Evolutionary conservation across 352 stramenopile species (phyloP).

Genomic region (Pythium monospermum): DNA sequence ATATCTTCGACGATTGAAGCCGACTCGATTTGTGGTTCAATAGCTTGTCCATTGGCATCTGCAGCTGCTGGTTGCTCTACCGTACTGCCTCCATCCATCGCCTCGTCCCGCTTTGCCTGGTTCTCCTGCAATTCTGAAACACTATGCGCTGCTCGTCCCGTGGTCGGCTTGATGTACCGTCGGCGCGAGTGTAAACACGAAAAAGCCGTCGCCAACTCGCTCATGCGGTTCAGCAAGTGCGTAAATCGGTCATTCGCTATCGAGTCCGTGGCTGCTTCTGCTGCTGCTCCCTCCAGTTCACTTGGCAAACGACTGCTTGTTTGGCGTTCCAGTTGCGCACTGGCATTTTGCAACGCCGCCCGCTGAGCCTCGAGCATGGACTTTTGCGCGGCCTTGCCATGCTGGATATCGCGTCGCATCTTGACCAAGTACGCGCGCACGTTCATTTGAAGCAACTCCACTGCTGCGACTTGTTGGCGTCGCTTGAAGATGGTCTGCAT

Average conservation of each 20-base stretch:
- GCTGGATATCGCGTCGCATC: slow-evolving; percentile 14
- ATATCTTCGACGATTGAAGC: not conserved
- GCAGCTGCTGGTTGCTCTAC: not conserved
- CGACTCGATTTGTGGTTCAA: not conserved
- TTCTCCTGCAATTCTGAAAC: too few species aligned
- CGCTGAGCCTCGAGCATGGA: slow-evolving; percentile 12
- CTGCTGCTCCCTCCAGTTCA: not conserved
- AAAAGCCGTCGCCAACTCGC: slow-evolving; percentile 17
- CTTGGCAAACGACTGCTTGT: not conserved
- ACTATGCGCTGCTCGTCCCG: too few species aligned
- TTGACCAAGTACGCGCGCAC: slow-evolving; percentile 60
- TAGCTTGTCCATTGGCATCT: too few species aligned
- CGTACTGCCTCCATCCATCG: too few species aligned
- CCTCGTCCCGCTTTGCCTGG: too few species aligned
- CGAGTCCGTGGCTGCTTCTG: not conserved
- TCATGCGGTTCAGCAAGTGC: slow-evolving; percentile 15
- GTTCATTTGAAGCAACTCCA: slow-evolving; percentile 62
- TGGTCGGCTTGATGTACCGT: slow-evolving; percentile 2
- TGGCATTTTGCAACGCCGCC: too few species aligned
- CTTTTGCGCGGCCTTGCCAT: not conserved
- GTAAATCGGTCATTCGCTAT: slow-evolving; percentile 9
- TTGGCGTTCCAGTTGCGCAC: slow-evolving; percentile 1
- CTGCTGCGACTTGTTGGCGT: slow-evolving; percentile 41
- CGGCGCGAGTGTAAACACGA: slow-evolving; percentile 22
- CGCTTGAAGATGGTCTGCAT: slow-evolving; percentile 39